These are phyloP conservation scores for Cardamine occulta DNA, from an alignment of 345 rosid genomes.

Conservation along the genomic window DNA sequence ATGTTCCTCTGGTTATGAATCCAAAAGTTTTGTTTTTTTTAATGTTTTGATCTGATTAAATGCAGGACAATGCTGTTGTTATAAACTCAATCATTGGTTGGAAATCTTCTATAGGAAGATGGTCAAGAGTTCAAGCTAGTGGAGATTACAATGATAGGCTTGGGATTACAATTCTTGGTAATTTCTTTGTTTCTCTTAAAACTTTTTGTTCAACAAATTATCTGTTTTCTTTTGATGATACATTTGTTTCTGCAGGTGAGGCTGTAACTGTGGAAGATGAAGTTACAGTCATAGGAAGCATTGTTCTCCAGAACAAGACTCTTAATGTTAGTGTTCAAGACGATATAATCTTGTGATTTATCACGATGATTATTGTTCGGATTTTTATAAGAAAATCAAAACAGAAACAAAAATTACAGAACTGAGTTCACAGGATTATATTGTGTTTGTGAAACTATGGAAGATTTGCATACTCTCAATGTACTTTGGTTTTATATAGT, in stretches of 20 bases:
- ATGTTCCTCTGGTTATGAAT: neutral
- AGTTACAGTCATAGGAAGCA: slow-evolving; percentile 70
- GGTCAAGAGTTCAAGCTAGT: slow-evolving; percentile 83
- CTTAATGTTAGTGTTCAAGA: slow-evolving; percentile 69
- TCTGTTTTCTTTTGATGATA: neutral
- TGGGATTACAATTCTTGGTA: slow-evolving; percentile 85
- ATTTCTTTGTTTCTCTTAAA: neutral
- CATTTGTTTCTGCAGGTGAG: slow-evolving; percentile 60
- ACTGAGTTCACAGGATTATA: slow-evolving; percentile 2
- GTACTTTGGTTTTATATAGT: slow-evolving; percentile 6
- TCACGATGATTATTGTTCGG: neutral
- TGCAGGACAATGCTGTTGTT: slow-evolving; percentile 79
- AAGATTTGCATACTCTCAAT: slow-evolving; percentile 15
- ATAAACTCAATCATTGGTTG: slow-evolving; percentile 76
- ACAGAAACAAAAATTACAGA: slow-evolving; percentile 12
- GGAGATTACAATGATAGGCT: slow-evolving; percentile 77
- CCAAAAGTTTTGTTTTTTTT: neutral
- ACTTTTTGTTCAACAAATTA: neutral
- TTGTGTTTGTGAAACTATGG: neutral
- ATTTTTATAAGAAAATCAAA: neutral
- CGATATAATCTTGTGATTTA: slow-evolving; percentile 65
- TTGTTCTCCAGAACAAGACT: slow-evolving; percentile 76
- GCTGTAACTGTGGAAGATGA: slow-evolving; percentile 84
- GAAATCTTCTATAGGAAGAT: slow-evolving; percentile 79
- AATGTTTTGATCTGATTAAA: slow-evolving; percentile 11